These are phyloP conservation scores for Macroventuria anomochaeta DNA, from an alignment of 2,329 filamentous ascomycete species.

Conservation along the genomic window DNA sequence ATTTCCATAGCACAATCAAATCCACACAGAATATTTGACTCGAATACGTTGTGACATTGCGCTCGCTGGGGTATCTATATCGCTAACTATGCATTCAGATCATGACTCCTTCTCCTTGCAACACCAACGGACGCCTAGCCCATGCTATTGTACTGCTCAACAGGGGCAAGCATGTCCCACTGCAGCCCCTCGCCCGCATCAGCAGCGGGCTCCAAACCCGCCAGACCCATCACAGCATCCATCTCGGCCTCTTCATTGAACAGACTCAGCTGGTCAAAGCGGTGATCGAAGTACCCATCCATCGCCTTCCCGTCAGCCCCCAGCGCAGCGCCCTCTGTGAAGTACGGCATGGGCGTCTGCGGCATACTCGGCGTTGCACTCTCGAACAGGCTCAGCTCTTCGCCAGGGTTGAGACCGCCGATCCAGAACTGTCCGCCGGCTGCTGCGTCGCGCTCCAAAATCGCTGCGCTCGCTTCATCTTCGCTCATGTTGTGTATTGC, in stretches of 20 bases:
- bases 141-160: slow-evolving; percentile 34
- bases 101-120: neutral
- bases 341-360: slow-evolving; percentile 40
- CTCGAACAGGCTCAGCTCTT: slow-evolving; percentile 19
- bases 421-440: slow-evolving; percentile 56
- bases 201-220: slow-evolving; percentile 25
- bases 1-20: neutral
- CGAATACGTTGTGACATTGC: neutral
- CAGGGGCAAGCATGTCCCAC: slow-evolving; percentile 35
- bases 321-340: slow-evolving; percentile 8
- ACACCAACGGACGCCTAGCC: neutral
- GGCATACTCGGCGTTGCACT: slow-evolving; percentile 37
- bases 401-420: slow-evolving; percentile 42
- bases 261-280: slow-evolving; percentile 25
- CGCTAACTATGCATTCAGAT: neutral
- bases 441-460: slow-evolving; percentile 50
- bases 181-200: slow-evolving; percentile 30
- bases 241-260: slow-evolving; percentile 32
- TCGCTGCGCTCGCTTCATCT: slow-evolving; percentile 46
- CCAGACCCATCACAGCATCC: slow-evolving; percentile 34
- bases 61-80: slow-evolving; percentile 1
- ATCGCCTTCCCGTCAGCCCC: slow-evolving; percentile 1
- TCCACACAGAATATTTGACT: too few species aligned
- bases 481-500: slow-evolving; percentile 51
- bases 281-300: slow-evolving; percentile 16